Evolutionary conservation across 257 asterid genomes (phyloP), one percentile per base, ranked within the genome.

Genomic region (Ballota nigra): DNA sequence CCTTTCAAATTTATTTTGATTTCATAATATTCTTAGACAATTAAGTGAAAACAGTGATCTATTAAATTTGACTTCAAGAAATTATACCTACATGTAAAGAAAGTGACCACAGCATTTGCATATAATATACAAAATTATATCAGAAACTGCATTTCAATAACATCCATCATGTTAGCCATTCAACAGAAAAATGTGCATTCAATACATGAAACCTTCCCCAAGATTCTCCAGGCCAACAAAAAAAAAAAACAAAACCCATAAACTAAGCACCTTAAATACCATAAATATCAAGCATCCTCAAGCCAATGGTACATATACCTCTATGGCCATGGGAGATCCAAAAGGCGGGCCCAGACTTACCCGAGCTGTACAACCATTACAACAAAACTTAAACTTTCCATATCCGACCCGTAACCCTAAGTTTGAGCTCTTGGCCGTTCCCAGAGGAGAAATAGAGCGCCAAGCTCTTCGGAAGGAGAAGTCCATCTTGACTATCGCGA

Each of bases 401-500:
- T 74, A 92, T 92, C 28, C 94, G 84, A 12, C 98, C 98, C 0
- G 83, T 88, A 9, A 92, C 81, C 84, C 92, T 85, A 84, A 89
- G 70, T 83, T 86, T 89, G 20, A 92, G 96, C 75, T 88, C 91
- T 77, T 83, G 74, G n/a, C 81, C 76, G 6, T 85, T 84, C 4
- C 89, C 93, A 5, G 89, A 85, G 0, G 98, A 92, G 87, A 92
- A 92, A 83, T 74, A 84, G 77, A 89, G 85, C 0, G 96, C 96
- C 74, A 92, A 66, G 69, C 65, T 84, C 77, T 92, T 83, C 0
- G 98, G 95, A 74, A 92, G 76, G 15, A 89, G 72, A 18, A 89
- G 89, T 12, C 98, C 98, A 6, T 92, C 96, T 79, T 83, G 90
- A 71, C 92, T 81, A 8, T 89, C 96, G 0, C 98, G 92, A 16